Percentiles rank a stretch among this genome's conserved stretches.
Conservation (phyloP, 164 flowering plant species). For the Berberis vulgaris region DNA sequence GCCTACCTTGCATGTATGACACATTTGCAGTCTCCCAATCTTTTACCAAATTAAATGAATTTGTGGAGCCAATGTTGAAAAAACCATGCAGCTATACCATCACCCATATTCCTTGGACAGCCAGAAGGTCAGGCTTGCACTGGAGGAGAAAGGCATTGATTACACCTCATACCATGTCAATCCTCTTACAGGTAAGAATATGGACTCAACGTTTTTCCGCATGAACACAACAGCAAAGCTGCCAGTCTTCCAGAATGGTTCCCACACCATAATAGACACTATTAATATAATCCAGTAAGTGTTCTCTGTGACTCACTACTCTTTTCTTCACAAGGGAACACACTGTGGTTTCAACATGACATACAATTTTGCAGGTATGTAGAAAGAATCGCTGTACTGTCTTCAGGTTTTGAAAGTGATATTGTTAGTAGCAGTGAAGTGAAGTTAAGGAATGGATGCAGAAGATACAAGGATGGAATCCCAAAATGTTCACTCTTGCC, state of each 20-base stretch:
- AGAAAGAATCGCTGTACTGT: slow-evolving; percentile 56
- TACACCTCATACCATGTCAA: slow-evolving; percentile 85
- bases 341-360: neutral
- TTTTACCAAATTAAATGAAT: no score
- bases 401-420: slow-evolving; percentile 30
- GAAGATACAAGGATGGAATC: slow-evolving; percentile 77
- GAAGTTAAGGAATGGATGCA: slow-evolving; percentile 74
- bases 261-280: slow-evolving; percentile 58
- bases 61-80: slow-evolving; percentile 13
- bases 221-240: slow-evolving; percentile 71
- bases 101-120: slow-evolving; percentile 86
- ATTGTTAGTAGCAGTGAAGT: slow-evolving; percentile 26
- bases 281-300: slow-evolving; percentile 80
- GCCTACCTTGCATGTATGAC: no score
- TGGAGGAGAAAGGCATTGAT: slow-evolving; percentile 82
- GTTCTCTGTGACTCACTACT: slow-evolving; percentile 1
- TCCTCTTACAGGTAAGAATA: slow-evolving; percentile 87
- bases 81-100: slow-evolving; percentile 86
- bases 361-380: slow-evolving; percentile 50
- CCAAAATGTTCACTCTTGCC: slow-evolving; percentile 69
- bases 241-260: slow-evolving; percentile 91
- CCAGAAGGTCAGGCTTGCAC: slow-evolving; percentile 89
- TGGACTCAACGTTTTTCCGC: slow-evolving; percentile 70
- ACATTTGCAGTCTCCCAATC: no score
- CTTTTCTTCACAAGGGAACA: neutral